phyloP scores from a whole-genome alignment of 208 protist genomes.

The Leishmania mexicana region DNA sequence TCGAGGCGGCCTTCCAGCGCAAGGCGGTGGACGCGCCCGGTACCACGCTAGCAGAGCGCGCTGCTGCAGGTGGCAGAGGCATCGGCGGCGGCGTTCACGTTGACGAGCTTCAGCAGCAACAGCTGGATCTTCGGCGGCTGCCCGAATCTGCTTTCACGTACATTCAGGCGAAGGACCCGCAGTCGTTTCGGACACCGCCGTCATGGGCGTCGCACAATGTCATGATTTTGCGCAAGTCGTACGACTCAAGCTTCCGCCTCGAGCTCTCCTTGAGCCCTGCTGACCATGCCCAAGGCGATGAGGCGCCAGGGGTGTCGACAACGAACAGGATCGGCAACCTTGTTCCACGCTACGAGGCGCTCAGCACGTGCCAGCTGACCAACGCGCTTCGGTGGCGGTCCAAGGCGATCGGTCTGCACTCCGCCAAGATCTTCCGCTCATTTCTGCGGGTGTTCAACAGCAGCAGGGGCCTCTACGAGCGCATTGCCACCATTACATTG shows the following conservation, averaged over 20 bases:
- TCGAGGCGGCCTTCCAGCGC: conserved; percentile 49
- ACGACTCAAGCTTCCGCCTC: conserved; percentile 70
- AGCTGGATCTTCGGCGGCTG: conserved; percentile 58
- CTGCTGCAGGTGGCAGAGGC: conserved; percentile 43
- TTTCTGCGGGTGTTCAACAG: conserved; percentile 50
- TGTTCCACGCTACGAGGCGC: conserved; percentile 41
- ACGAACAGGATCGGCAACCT: conserved; percentile 21
- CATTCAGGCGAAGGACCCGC: conserved; percentile 35
- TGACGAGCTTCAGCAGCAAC: conserved; percentile 41
- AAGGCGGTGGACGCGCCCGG: conserved; percentile 34
- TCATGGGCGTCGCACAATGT: conserved; percentile 46
- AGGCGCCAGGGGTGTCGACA: not conserved
- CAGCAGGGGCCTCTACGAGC: conserved; percentile 52
- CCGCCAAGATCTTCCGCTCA: conserved; percentile 53
- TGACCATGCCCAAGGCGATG: conserved; percentile 20
- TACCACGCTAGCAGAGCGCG: conserved; percentile 40
- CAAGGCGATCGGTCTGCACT: conserved; percentile 60
- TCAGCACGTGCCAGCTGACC: conserved; percentile 79
- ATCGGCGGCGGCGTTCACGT: conserved; percentile 28
- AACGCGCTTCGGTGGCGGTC: conserved; percentile 74
- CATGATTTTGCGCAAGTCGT: conserved; percentile 73
- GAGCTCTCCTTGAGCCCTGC: conserved; percentile 72
- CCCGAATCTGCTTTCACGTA: conserved; percentile 49
- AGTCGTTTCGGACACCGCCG: conserved; percentile 30
- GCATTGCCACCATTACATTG: conserved; percentile 41